Base-by-base conservation (phyloP, 306 rosid genomes). In the Rosa lucieae region DNA sequence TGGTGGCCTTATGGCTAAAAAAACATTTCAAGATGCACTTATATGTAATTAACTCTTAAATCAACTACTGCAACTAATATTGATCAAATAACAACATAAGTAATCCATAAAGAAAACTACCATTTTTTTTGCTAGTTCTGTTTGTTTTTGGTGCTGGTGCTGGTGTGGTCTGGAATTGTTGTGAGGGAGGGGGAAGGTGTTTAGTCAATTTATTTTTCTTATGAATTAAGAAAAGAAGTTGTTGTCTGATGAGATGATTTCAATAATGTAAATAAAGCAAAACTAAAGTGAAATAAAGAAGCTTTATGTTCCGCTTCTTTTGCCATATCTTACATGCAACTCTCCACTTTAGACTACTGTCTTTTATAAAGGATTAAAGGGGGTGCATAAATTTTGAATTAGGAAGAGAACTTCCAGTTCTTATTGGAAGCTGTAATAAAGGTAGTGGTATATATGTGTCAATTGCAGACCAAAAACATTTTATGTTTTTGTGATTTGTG, bases 151-250 rank as follows among this genome's bases (percentile, higher is more conserved):
- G 59, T 1, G 23, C 43, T 73, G n/a, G 11, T 67, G 26, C 43
- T 73, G n/a, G 11, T 67, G 26, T 42, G 40, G 73, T 26, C 15
- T 6, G 48, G 55, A 66, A 12, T 67, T n/a, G 58, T 8, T 39
- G 17, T 20, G 77, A 35, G 48, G 39, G 44, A 29, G 20, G 48
- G 46, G 20, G 35, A n/a, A 40, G 75, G 39, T 43, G 37, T 43
- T 15, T 18, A 62, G 29, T 55, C 15, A 66, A 1, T 26, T 5
- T 8, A 18, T 73, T 49, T 84, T 73, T 44, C 85, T 81, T 74
- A 17, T 66, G 80, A 72, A 52, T 52, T 69, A 81, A 84, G 87
- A 49, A 80, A 51, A 68, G 61, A 44, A 81, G 87, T 77, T 55
- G 71, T 42, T 47, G 70, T 21, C 20, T 44, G n/a, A 21, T 44